Conservation (phyloP, 2,329 filamentous ascomycete genomes). For the Ophiostoma montium region DNA sequence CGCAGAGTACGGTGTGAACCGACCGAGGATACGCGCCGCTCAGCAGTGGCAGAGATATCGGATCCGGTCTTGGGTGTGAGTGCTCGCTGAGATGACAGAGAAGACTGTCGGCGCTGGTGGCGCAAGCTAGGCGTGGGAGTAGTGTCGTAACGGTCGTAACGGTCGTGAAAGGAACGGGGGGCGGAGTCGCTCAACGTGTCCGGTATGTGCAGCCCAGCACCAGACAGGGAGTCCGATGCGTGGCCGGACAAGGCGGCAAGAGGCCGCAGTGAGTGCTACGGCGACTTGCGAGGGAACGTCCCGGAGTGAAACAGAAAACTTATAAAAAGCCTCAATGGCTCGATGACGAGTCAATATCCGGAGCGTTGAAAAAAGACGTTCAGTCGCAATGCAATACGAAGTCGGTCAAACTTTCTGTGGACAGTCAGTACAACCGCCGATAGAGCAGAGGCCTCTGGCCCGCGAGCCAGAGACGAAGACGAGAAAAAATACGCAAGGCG, state of each 20-base stretch:
- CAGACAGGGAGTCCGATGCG: conserved; percentile 9
- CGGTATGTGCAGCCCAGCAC: conserved; percentile 7
- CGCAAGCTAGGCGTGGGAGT: conserved; percentile 18
- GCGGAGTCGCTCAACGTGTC: conserved; percentile 11
- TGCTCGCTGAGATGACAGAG: conserved; percentile 22
- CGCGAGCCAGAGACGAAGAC: neutral
- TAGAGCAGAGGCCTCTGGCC: neutral
- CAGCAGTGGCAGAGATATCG: neutral
- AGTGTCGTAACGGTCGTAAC: conserved; percentile 40
- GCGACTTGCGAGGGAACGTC: neutral
- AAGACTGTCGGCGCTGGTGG: conserved; percentile 17
- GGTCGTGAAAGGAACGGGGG: conserved; percentile 28
- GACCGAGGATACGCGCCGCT: conserved; percentile 27
- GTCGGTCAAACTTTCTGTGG: neutral
- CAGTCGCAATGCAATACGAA: neutral
- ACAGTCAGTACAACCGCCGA: conserved; percentile 1
- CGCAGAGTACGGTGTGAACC: conserved; percentile 35
- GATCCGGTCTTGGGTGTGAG: conserved; percentile 15
- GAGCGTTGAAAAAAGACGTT: neutral
- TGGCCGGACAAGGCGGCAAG: conserved; percentile 10
- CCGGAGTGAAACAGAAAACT: neutral
- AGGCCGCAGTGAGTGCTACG: conserved; percentile 8
- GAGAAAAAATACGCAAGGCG: neutral
- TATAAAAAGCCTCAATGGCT: neutral
- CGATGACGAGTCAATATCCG: neutral